Evolutionary conservation across 257 asterid species (phyloP).

Genomic region (Ilex aquifolium): DNA sequence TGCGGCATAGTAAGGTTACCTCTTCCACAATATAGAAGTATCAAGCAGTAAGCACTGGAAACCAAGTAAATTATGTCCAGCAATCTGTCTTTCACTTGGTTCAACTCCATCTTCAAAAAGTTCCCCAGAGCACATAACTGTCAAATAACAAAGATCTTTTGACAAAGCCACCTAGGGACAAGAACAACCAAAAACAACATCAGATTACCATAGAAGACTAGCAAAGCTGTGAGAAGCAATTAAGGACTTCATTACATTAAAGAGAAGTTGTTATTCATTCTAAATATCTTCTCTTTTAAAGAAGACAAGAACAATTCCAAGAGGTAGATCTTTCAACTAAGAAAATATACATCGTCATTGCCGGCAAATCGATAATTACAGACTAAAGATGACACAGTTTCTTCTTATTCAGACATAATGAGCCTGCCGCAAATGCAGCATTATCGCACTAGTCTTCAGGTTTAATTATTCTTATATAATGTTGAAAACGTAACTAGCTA

Average conservation of each 20-base stretch:
- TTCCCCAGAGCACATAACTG: conserved; percentile 73
- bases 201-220: neutral
- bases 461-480: no score
- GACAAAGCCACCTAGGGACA: conserved; percentile 65
- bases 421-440: no score
- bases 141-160: conserved; percentile 59
- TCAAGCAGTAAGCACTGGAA: conserved; percentile 69
- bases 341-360: no score
- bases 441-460: no score
- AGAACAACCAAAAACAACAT: conserved; percentile 18
- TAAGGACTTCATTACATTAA: neutral
- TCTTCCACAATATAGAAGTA: conserved; percentile 68
- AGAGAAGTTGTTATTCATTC: neutral
- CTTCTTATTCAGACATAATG: no score
- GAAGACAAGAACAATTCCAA: no score
- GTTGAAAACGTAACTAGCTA: no score
- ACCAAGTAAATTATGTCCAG: conserved; percentile 50
- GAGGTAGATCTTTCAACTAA: no score
- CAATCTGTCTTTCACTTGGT: conserved; percentile 29
- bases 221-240: neutral
- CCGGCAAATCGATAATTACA: no score
- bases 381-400: no score
- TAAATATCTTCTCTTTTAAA: no score
- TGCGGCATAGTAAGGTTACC: conserved; percentile 35
- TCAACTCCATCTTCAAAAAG: conserved; percentile 32